Evolutionary conservation across 805 yeast species (phyloP), one percentile per base, ranked within the genome.

Genomic region (Pichia insulana): DNA sequence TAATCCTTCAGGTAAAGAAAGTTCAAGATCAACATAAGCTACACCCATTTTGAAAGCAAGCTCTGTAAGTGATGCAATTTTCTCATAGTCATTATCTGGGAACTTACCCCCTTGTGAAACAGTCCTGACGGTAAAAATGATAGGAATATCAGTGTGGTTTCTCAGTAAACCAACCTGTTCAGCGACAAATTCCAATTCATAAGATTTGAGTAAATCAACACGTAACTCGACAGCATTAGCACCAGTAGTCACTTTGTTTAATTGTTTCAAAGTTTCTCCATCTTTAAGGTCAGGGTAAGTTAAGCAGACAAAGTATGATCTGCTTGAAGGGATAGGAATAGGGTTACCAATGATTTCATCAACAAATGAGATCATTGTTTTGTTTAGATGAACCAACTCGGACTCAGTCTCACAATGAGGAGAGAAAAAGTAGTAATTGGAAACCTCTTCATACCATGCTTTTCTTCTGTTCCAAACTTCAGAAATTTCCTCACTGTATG

Each of bases 391-490:
- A 33, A 61, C 64, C 52, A 81, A 76, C 50, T 84, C 83, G 2
- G 53, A 57, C 16, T 68, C 71, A 20, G 66, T 65, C 3, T 68
- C 61, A 57, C 94, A 83, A 50, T 81, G 86, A 18, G 87, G 76
- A 2, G 95, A 80, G 66, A 72, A 86, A 65, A 83, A 86, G 54
- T 74, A 73, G 58, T 73, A 77, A 59, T 83, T 87, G 4, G 95
- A 81, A 52, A 90, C 84, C 42, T 81, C 85, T 28, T 72, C 69
- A 65, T 88, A 92, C 80, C 84, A 81, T 7, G 63, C 56, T 61
- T 84, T 82, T 62, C 99, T 77, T 58, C 88, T 77, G 30, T 66
- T 56, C 95, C 96, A 92, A 26, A 92, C 97, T 25, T 74, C 77
- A 50, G 71, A 70, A 52, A 88, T 80, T 54, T 88, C 96, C 51